phyloP scores from a whole-genome alignment of 176 grass and related monocot genomes.

The Lolium perenne region DNA sequence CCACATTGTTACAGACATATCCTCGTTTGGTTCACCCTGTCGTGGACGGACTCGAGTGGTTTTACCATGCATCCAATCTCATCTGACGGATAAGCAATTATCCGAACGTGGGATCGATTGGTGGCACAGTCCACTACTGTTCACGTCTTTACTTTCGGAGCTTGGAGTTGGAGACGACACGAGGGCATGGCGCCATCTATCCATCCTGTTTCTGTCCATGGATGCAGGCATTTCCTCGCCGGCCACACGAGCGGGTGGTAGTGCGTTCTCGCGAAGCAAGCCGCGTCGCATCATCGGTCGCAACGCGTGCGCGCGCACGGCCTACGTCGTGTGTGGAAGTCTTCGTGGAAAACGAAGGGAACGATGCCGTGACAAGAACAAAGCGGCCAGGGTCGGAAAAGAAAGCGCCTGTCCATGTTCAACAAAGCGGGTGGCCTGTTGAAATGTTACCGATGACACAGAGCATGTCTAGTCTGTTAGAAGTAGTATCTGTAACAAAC shows the following conservation, averaged over 20 bases:
- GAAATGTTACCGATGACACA: too few relatives aligned
- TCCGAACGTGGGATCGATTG: too few relatives aligned
- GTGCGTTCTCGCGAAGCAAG: not conserved
- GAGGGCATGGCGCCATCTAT: not conserved
- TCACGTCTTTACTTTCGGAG: not conserved
- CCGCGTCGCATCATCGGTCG: not conserved
- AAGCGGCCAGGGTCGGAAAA: not conserved
- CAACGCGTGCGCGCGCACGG: not conserved
- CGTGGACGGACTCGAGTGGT: not conserved
- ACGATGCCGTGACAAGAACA: not conserved
- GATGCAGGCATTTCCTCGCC: not conserved
- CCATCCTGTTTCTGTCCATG: not conserved
- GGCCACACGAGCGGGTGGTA: not conserved
- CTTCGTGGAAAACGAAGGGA: not conserved
- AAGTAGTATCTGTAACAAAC: too few relatives aligned
- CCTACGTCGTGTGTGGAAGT: not conserved
- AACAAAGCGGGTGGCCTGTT: not conserved
- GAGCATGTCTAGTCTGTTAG: too few relatives aligned
- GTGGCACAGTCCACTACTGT: too few relatives aligned
- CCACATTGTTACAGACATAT: not conserved
- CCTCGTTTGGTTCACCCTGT: not conserved
- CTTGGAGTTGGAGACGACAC: not conserved
- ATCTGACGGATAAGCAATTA: not conserved
- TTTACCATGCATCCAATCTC: not conserved
- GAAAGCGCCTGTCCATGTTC: conserved; percentile 20